Base-by-base conservation (phyloP, 805 yeast species). In the Wickerhamomyces sydowiorum region DNA sequence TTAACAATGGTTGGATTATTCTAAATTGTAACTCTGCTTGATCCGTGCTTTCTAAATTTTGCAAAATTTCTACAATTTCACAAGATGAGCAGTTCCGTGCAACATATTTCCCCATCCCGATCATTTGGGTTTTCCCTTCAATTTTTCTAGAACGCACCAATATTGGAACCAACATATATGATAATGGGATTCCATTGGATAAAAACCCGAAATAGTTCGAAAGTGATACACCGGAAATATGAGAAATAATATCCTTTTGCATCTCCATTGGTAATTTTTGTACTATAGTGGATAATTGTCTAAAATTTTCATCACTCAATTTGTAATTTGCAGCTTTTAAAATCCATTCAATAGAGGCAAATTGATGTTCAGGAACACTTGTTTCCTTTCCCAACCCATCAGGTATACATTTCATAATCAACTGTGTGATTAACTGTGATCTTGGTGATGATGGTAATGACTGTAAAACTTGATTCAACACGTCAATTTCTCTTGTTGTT, bases 311-410 rank as follows among this genome's bases (percentile, higher is more conserved):
- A 29, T 36, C 7, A 5, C 40, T 20, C 4, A 49, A 9, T 7
- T 18, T 34, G 25, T 41, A 49, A n/a, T 41, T 20, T 20, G 30
- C 30, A n/a, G 42, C 34, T 18, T 40, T 18, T 36, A 46, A 35
- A 18, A 49, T 18, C 44, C 44, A 36, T 6, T 44, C 35, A 7
- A 42, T 27, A 2, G 36, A 32, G 2, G 14, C n/a, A 4, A 38
- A 21, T 29, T 36, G 39, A 5, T 34, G 12, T 28, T 49, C 47
- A n/a, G 48, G 50, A 18, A 47, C 35, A 7, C 21, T 38, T 13
- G 14, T 21, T 15, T 40, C 41, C 23, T 13, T 23, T 24, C 34
- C 29, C 14, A 28, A 42, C 21, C n/a, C n/a, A n/a, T n/a, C n/a
- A n/a, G n/a, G n/a, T n/a, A n/a, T n/a, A n/a, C n/a, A n/a, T n/a